phyloP scores from a whole-genome alignment of 2,329 filamentous ascomycete species.

The Fusarium albidum region DNA sequence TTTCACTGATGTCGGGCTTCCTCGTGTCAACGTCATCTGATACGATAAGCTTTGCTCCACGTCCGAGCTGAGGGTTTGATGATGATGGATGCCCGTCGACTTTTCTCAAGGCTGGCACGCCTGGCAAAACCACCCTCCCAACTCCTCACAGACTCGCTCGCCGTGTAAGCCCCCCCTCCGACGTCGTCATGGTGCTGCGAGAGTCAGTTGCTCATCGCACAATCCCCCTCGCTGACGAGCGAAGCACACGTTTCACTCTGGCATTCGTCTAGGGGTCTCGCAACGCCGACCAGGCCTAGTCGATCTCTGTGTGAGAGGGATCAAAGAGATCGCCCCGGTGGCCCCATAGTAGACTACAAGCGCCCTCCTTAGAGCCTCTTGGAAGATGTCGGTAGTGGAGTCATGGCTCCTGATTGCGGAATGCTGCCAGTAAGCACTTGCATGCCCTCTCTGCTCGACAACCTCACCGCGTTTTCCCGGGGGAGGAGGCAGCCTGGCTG shows the following conservation, averaged over 20 bases:
- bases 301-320: slow-evolving; percentile 1
- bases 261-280: slow-evolving; percentile 15
- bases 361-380: background rate
- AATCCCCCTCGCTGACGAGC: slow-evolving; percentile 3
- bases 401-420: background rate
- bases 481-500: background rate
- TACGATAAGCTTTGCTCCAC: background rate
- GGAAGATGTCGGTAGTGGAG: background rate
- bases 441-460: background rate
- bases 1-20: background rate
- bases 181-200: slow-evolving; percentile 21
- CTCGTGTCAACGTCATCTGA: slow-evolving; percentile 15
- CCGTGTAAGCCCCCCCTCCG: background rate
- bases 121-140: background rate
- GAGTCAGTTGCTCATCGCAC: slow-evolving; percentile 4
- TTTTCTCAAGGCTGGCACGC: background rate
- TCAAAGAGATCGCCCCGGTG: slow-evolving; percentile 1
- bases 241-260: slow-evolving; percentile 27
- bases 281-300: slow-evolving; percentile 3
- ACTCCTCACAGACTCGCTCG: background rate
- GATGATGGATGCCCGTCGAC: background rate
- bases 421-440: background rate
- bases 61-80: background rate
- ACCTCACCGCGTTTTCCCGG: slow-evolving; percentile 10
- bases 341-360: slow-evolving; percentile 4